These are phyloP conservation scores for Quercus phellos DNA, from an alignment of 331 rosid genomes.

Conservation along the genomic window DNA sequence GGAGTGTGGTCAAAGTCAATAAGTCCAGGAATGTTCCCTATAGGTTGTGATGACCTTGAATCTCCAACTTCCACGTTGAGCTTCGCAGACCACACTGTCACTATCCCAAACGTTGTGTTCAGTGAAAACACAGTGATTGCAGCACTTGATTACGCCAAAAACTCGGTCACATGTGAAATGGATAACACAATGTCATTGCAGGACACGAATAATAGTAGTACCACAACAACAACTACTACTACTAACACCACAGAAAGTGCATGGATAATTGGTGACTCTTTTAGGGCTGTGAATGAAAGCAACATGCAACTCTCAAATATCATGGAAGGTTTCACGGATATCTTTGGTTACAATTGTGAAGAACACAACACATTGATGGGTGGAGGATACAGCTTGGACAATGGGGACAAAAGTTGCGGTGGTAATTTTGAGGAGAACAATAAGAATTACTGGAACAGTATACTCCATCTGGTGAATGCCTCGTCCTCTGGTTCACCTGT, in stretches of 20 bases:
- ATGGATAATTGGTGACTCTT: conserved; percentile 16
- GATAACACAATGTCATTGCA: conserved; percentile 17
- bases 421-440: conserved; percentile 32
- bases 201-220: background rate
- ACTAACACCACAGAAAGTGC: background rate
- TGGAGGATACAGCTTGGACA: background rate
- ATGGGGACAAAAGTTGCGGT: conserved; percentile 14
- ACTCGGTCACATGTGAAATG: background rate
- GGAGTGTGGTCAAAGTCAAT: conserved; percentile 18
- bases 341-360: conserved; percentile 5
- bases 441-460: conserved; percentile 37
- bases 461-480: conserved; percentile 28
- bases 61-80: conserved; percentile 46
- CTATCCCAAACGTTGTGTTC: background rate
- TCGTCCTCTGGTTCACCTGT: conserved; percentile 30
- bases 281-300: conserved; percentile 1
- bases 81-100: conserved; percentile 22
- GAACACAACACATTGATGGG: background rate
- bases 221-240: too few relatives aligned
- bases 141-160: background rate
- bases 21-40: background rate
- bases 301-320: background rate
- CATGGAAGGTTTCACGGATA: conserved; percentile 20
- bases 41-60: conserved; percentile 35
- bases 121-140: background rate